A percentile compares a stretch with the other conserved stretches of the same genome.
Evolutionary conservation across 208 protist species (phyloP).

Genomic region (Trypanosoma theileri): DNA sequence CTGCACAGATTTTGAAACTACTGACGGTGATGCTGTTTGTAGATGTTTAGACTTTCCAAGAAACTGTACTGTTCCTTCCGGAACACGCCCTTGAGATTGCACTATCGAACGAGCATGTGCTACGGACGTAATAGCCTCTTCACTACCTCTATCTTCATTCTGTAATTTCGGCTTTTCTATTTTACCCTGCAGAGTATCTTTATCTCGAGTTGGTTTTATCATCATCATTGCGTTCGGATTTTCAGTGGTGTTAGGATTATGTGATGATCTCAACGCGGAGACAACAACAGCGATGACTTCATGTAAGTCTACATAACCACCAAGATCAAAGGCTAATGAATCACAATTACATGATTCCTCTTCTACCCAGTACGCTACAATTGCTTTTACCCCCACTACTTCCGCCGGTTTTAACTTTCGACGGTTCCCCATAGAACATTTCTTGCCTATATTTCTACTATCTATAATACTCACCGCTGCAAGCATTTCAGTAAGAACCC

Average conservation of each 20-base stretch:
- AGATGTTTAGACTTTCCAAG: not conserved
- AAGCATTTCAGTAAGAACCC: conserved; percentile 33
- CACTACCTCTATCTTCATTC: no score
- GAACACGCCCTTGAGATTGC: not conserved
- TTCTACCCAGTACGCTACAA: conserved; percentile 42
- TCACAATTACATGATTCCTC: conserved; percentile 16
- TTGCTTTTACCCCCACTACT: conserved; percentile 33
- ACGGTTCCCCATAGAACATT: conserved; percentile 4
- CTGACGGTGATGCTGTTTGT: no score
- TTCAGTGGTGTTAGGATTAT: not conserved
- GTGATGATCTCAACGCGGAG: conserved; percentile 6
- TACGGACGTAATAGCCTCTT: not conserved
- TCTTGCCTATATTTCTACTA: conserved; percentile 14
- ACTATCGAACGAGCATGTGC: conserved; percentile 5
- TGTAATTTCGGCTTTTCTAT: no score
- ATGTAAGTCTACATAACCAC: conserved; percentile 42
- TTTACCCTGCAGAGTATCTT: no score
- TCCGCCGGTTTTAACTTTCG: conserved; percentile 30
- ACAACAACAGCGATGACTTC: conserved; percentile 30
- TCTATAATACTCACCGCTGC: conserved; percentile 21
- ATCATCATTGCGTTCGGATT: not conserved
- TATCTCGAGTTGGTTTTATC: no score
- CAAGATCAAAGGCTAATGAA: conserved; percentile 43
- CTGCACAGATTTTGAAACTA: no score
- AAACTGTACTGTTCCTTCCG: not conserved